These are phyloP conservation scores for Xerocomus tenax DNA, from an alignment of 1,284 basidiomycete genomes.

Conservation along the genomic window DNA sequence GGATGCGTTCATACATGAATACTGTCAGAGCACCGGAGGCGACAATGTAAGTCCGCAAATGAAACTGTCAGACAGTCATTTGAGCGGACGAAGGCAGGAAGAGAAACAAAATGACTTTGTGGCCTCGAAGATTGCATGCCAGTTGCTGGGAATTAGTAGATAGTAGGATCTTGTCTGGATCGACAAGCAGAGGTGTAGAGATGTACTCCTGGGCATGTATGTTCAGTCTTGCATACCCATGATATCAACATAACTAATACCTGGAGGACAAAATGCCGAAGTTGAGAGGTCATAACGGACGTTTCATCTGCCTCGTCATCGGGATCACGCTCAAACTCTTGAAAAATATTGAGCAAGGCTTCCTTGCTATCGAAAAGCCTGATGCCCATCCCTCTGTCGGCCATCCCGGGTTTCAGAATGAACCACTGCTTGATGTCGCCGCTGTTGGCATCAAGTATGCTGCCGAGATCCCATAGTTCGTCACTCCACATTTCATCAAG, in stretches of 20 bases:
- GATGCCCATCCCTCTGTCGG: slow-evolving; percentile 93
- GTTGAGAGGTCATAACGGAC: slow-evolving; percentile 72
- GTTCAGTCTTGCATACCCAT: slow-evolving; percentile 6
- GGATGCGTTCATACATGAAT: slow-evolving; percentile 73
- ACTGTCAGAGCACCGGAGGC: slow-evolving; percentile 72
- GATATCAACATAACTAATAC: slow-evolving; percentile 34
- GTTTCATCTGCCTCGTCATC: slow-evolving; percentile 35
- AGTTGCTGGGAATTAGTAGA: slow-evolving; percentile 15
- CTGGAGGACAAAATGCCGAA: slow-evolving; percentile 96
- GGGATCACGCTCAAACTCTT: slow-evolving; percentile 68
- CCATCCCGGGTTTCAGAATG: slow-evolving; percentile 96
- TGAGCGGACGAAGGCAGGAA: slow-evolving; percentile 5
- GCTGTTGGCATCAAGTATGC: slow-evolving; percentile 43
- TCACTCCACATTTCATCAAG: slow-evolving; percentile 90
- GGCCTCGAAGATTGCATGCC: slow-evolving; percentile 38
- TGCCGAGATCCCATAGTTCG: slow-evolving; percentile 83
- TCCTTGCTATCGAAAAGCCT: slow-evolving; percentile 80
- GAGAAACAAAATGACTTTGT: slow-evolving; percentile 49
- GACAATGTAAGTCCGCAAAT: slow-evolving; percentile 89
- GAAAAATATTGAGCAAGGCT: slow-evolving; percentile 70
- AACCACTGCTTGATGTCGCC: slow-evolving; percentile 56
- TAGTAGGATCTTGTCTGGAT: slow-evolving; percentile 46
- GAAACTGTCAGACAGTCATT: slow-evolving; percentile 55
- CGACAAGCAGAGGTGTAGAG: slow-evolving; percentile 65
- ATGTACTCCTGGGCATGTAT: slow-evolving; percentile 67